Evolutionary conservation across 108 stramenopile genomes (phyloP).

Genomic region (Poteriospumella lacustris): DNA sequence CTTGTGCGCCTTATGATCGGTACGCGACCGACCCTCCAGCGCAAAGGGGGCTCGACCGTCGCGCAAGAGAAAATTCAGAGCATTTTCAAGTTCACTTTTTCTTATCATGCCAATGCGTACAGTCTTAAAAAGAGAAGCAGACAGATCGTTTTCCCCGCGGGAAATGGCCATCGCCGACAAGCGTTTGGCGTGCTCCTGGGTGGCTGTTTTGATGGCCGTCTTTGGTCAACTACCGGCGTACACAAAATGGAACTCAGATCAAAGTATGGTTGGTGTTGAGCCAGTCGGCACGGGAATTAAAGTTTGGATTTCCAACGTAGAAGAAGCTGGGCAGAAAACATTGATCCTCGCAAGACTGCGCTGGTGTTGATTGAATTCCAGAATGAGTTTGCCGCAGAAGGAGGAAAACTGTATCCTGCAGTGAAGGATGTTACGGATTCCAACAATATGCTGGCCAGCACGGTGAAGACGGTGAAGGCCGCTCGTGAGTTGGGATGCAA

Average conservation of each 20-base stretch:
- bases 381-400: slow-evolving; percentile 69
- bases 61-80: too few species aligned
- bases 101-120: too few species aligned
- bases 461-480: slow-evolving; percentile 42
- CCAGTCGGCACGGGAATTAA: background rate
- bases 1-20: too few species aligned
- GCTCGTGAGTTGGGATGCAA: slow-evolving; percentile 56
- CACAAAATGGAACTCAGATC: background rate
- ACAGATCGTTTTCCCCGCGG: too few species aligned
- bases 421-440: slow-evolving; percentile 59
- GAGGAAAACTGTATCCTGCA: slow-evolving; percentile 64
- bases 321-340: background rate
- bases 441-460: slow-evolving; percentile 56
- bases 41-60: too few species aligned
- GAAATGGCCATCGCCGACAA: background rate
- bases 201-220: background rate
- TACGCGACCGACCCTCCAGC: too few species aligned
- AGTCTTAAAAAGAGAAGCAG: too few species aligned
- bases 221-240: background rate
- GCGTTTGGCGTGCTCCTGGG: background rate
- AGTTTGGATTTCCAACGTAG: background rate
- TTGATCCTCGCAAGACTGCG: slow-evolving; percentile 47
- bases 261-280: background rate
- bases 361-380: slow-evolving; percentile 71
- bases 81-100: too few species aligned